Conservation (phyloP, 2,329 filamentous ascomycete genomes). For the Aspergillus terreus region DNA sequence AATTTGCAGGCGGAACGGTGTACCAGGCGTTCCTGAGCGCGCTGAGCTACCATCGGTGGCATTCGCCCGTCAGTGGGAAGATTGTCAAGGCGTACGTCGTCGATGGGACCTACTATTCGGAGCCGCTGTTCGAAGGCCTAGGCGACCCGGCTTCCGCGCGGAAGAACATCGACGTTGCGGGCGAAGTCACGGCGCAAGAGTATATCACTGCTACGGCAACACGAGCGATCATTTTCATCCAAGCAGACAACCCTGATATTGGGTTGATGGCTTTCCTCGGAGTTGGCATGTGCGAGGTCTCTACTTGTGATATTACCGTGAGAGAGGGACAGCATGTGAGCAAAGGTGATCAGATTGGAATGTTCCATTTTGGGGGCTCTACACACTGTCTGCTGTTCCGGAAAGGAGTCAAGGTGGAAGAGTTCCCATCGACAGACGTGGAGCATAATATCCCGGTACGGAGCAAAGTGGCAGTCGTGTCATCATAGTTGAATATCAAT, state of each 20-base stretch:
- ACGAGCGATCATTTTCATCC: constrained; percentile 65
- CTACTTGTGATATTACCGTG: constrained; percentile 68
- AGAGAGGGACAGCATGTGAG: constrained; percentile 60
- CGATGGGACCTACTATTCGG: constrained; percentile 66
- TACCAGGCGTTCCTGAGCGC: constrained; percentile 69
- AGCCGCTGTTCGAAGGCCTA: constrained; percentile 52
- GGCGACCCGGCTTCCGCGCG: constrained; percentile 24
- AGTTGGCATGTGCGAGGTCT: constrained; percentile 75
- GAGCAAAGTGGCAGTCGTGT: constrained; percentile 19
- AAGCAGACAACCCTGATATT: constrained; percentile 63
- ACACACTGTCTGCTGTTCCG: constrained; percentile 66
- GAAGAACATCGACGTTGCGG: constrained; percentile 23
- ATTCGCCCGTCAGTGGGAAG: constrained; percentile 62
- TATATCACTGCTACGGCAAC: constrained; percentile 68
- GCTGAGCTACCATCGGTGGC: constrained; percentile 69
- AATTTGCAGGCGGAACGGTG: constrained; percentile 62
- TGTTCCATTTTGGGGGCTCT: constrained; percentile 78
- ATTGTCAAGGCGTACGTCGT: constrained; percentile 56
- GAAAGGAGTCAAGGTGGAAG: constrained; percentile 25
- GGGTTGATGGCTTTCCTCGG: constrained; percentile 68
- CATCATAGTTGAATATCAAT: background rate
- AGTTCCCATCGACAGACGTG: constrained; percentile 23
- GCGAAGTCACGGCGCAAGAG: constrained; percentile 50
- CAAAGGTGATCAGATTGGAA: constrained; percentile 70
- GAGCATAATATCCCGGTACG: constrained; percentile 25